Base-by-base conservation (phyloP, 208 protist genomes). In the Leishmania amazonensis region DNA sequence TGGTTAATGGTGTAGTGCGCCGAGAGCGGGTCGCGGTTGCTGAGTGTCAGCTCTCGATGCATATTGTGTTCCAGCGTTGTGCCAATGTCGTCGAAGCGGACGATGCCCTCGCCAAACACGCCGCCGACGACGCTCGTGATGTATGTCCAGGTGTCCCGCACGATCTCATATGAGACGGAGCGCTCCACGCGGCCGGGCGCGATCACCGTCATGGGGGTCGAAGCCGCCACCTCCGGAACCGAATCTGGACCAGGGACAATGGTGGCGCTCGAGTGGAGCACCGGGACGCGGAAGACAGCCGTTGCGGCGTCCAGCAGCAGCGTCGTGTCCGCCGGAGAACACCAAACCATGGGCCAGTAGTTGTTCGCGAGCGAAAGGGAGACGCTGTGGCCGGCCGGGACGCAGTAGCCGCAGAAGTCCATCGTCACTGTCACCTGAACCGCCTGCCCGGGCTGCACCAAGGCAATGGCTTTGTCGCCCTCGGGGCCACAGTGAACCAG, bases 321-420 rank as follows among this genome's bases (percentile, higher is more conserved):
- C 70, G 90, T 92, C 40, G 87, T 90, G 75, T 88, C 80, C 80
- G 86, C 81, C 5, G 90, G 90, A 5, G 90, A 92, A 67, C 81
- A 83, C 88, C 90, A 94, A 53, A 94, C 83, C 86, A 90, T 92
- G 45, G 90, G 90, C 88, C 90, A 94, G 79, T 89, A 91, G 81
- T 88, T 90, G 80, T 94, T 94, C 71, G 90, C 88, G 31, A 94
- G 74, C 38, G 84, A 91, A 51, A 94, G 85, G 31, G 84, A 83
- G 38, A 91, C 0, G 58, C 81, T 67, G 78, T 94, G 90, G 9
- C 88, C 90, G 11, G 78, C 83, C 9, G 86, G 80, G 42, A 94
- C 78, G 54, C 85, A 84, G 84, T 94, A 91, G 78, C 87, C 90
- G 76, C 90, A 94, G 76, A 91, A 94, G 79, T 94, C 88, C 77